Evolutionary conservation across 1,284 basidiomycete genomes (phyloP).

Genomic region (Boletus subluridellus): DNA sequence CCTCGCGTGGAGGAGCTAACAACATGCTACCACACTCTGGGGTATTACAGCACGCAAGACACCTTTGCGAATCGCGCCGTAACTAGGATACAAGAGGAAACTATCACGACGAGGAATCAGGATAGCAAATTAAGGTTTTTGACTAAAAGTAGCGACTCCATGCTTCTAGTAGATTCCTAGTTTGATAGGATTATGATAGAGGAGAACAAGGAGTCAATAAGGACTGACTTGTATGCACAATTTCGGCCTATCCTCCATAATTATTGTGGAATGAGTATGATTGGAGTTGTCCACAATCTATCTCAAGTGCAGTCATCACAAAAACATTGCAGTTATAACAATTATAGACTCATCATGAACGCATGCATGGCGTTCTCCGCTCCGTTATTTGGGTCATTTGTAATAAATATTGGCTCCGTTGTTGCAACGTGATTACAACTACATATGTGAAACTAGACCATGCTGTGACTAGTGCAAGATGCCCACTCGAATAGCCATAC

Average conservation of each 20-base stretch:
- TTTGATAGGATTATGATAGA: slow-evolving; percentile 23
- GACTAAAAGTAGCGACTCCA: slow-evolving; percentile 26
- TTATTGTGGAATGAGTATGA: background rate
- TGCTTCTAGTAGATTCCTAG: slow-evolving; percentile 17
- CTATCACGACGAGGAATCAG: slow-evolving; percentile 10
- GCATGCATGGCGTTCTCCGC: slow-evolving; percentile 2
- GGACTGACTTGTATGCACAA: slow-evolving; percentile 19
- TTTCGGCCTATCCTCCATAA: slow-evolving; percentile 5
- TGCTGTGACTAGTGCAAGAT: background rate
- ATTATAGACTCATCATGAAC: background rate
- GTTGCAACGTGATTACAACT: background rate
- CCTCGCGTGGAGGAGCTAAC: slow-evolving; percentile 9
- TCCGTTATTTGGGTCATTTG: background rate
- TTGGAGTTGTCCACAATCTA: background rate
- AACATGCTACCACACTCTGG: slow-evolving; percentile 12
- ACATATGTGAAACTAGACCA: background rate
- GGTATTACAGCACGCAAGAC: slow-evolving; percentile 17
- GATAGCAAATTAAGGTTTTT: slow-evolving; percentile 32
- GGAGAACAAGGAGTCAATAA: slow-evolving; percentile 18
- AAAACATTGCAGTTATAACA: background rate
- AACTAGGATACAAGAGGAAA: slow-evolving; percentile 26
- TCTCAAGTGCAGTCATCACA: background rate
- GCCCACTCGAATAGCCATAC: background rate
- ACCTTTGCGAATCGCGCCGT: slow-evolving; percentile 16
- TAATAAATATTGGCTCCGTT: background rate